Percentiles rank a stretch among this genome's conserved stretches.
Conservation (phyloP, 2,329 filamentous ascomycete genomes). For the Ascochyta fabae region DNA sequence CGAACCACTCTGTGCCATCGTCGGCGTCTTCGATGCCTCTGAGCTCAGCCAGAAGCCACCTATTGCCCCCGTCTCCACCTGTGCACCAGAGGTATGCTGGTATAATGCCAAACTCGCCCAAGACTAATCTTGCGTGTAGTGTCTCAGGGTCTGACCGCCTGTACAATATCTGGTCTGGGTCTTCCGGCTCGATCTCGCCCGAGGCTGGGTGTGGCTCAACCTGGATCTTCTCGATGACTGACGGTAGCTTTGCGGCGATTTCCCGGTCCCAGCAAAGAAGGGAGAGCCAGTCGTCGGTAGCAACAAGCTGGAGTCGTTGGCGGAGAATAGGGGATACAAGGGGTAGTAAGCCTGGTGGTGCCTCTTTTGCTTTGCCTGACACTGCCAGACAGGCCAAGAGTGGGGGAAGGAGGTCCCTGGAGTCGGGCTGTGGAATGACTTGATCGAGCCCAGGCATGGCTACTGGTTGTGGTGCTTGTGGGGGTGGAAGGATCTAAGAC, state of each 20-base stretch:
- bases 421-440: slow-evolving; percentile 61
- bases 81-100: slow-evolving; percentile 75
- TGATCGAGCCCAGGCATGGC: slow-evolving; percentile 56
- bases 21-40: slow-evolving; percentile 62
- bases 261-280: slow-evolving; percentile 72
- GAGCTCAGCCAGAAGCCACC: slow-evolving; percentile 77
- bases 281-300: slow-evolving; percentile 72
- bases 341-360: slow-evolving; percentile 66
- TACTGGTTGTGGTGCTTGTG: slow-evolving; percentile 4
- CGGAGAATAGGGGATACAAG: slow-evolving; percentile 69
- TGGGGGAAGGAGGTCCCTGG: slow-evolving; percentile 64
- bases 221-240: slow-evolving; percentile 66
- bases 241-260: slow-evolving; percentile 64
- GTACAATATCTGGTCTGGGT: slow-evolving; percentile 68
- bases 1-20: slow-evolving; percentile 65
- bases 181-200: slow-evolving; percentile 78
- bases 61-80: slow-evolving; percentile 67
- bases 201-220: slow-evolving; percentile 83
- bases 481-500: neutral
- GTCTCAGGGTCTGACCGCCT: slow-evolving; percentile 77
- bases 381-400: slow-evolving; percentile 69
- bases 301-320: slow-evolving; percentile 68
- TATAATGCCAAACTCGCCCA: slow-evolving; percentile 67
- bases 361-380: slow-evolving; percentile 64
- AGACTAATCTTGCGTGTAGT: slow-evolving; percentile 68